Percentiles rank a stretch among this genome's conserved stretches.
Evolutionary conservation across 1,139 yeast species (phyloP).

Genomic region (Hansenula sp.): DNA sequence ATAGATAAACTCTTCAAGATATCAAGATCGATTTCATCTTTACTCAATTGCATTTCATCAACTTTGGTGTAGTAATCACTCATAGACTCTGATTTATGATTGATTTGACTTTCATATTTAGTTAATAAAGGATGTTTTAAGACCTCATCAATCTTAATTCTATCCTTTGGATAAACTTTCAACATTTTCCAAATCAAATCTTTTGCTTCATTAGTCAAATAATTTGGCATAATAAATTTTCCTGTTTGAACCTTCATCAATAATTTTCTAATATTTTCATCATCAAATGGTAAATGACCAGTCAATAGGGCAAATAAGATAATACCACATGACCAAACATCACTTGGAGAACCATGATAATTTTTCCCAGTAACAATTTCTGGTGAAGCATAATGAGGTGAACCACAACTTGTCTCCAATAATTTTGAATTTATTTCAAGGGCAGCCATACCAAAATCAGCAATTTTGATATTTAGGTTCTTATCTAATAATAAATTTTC

Average conservation of each 20-base stretch:
- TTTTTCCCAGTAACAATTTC: conserved; percentile 93
- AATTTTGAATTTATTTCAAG: conserved; percentile 80
- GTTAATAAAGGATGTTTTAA: conserved; percentile 72
- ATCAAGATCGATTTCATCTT: conserved; percentile 68
- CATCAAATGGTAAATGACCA: conserved; percentile 95
- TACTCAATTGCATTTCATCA: conserved; percentile 23
- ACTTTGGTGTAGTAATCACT: conserved; percentile 21
- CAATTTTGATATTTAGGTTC: conserved; percentile 86
- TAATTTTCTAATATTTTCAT: conserved; percentile 84
- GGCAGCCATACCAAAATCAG: conserved; percentile 99
- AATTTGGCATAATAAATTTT: conserved; percentile 75
- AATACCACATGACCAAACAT: conserved; percentile 98
- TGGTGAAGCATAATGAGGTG: conserved; percentile 98
- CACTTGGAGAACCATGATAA: conserved; percentile 96
- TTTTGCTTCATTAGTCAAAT: conserved; percentile 75
- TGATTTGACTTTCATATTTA: conserved; percentile 45
- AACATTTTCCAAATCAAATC: conserved; percentile 83
- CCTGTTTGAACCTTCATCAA: conserved; percentile 91
- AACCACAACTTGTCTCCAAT: conserved; percentile 94
- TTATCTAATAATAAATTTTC: conserved; percentile 87
- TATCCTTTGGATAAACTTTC: conserved; percentile 68
- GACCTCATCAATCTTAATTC: conserved; percentile 74
- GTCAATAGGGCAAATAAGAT: conserved; percentile 89
- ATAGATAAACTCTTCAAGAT: conserved; percentile 82
- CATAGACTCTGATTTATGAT: conserved; percentile 19